Evolutionary conservation across 768 basidiomycete species (phyloP).

Genomic region (Russula ochroleuca): DNA sequence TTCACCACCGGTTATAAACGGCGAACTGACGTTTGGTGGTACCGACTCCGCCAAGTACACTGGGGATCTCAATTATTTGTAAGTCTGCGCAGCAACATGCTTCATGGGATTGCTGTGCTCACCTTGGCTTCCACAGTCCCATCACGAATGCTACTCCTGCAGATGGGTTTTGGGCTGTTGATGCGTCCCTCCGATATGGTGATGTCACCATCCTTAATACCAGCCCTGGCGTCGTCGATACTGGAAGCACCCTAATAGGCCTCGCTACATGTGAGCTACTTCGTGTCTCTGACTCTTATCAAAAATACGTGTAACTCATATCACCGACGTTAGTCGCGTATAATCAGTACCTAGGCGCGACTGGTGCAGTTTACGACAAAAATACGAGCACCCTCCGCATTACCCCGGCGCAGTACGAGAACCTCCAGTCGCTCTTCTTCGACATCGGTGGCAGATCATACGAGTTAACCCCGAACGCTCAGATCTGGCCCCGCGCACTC

Average conservation of each 20-base stretch:
- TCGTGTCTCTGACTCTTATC: no score
- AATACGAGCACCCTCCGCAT: conserved; percentile 34
- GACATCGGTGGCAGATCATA: conserved; percentile 35
- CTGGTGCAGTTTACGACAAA: conserved; percentile 34
- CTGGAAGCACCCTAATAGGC: no score
- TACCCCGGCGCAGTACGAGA: conserved; percentile 31
- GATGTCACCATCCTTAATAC: no score
- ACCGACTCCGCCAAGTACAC: conserved; percentile 35
- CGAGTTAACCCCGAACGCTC: conserved; percentile 42
- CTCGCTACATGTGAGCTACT: no score
- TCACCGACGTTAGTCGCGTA: conserved; percentile 32
- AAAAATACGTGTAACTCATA: conserved; percentile 6
- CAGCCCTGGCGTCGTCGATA: no score
- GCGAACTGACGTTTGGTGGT: conserved; percentile 39
- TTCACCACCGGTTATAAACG: conserved; percentile 30
- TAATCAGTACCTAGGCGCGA: conserved; percentile 32
- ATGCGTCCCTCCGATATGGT: no score
- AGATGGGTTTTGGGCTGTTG: no score
- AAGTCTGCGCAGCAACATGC: conserved; percentile 9
- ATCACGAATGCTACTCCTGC: no score
- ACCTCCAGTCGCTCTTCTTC: conserved; percentile 36
- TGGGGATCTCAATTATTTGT: conserved; percentile 33
- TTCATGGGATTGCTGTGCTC: background rate
- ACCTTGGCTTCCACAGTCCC: conserved; percentile 27
- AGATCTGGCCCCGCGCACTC: conserved; percentile 43